Conservation (phyloP, 1,139 yeast genomes). For the Sugiyamaella neomexicana region DNA sequence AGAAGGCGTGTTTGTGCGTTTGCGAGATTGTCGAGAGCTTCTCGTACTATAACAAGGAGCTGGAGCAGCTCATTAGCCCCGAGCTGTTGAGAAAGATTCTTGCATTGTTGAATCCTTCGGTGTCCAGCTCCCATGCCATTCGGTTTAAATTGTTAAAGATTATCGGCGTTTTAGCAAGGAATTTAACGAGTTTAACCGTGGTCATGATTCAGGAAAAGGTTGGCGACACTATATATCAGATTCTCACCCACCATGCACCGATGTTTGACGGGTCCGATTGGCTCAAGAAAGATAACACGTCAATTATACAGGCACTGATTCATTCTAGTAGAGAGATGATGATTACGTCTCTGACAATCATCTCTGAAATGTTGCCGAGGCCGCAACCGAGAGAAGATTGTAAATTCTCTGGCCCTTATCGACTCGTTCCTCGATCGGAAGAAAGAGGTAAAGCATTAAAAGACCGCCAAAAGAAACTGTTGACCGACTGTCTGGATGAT, state of each 20-base stretch:
- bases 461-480: slow-evolving; percentile 3
- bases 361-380: slow-evolving; percentile 53
- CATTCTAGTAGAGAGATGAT: slow-evolving; percentile 70
- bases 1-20: slow-evolving; percentile 66
- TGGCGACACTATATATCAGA: slow-evolving; percentile 38
- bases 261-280: slow-evolving; percentile 31
- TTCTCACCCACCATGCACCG: slow-evolving; percentile 38
- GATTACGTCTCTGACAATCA: slow-evolving; percentile 54
- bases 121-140: slow-evolving; percentile 29
- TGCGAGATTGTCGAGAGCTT: slow-evolving; percentile 62
- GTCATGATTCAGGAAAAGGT: slow-evolving; percentile 33
- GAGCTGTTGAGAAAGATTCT: slow-evolving; percentile 30
- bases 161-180: slow-evolving; percentile 48
- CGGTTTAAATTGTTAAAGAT: slow-evolving; percentile 36
- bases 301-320: slow-evolving; percentile 69
- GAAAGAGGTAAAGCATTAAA: slow-evolving; percentile 14
- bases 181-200: slow-evolving; percentile 36
- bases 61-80: slow-evolving; percentile 49
- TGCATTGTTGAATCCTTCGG: slow-evolving; percentile 30
- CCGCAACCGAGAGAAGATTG: slow-evolving; percentile 26
- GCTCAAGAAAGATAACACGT: slow-evolving; percentile 34
- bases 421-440: slow-evolving; percentile 20
- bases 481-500: slow-evolving; percentile 12
- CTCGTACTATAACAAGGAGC: slow-evolving; percentile 45
- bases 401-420: slow-evolving; percentile 38